Base-by-base conservation (phyloP, 2,329 filamentous ascomycete genomes). In the Cladorrhinum sp. region DNA sequence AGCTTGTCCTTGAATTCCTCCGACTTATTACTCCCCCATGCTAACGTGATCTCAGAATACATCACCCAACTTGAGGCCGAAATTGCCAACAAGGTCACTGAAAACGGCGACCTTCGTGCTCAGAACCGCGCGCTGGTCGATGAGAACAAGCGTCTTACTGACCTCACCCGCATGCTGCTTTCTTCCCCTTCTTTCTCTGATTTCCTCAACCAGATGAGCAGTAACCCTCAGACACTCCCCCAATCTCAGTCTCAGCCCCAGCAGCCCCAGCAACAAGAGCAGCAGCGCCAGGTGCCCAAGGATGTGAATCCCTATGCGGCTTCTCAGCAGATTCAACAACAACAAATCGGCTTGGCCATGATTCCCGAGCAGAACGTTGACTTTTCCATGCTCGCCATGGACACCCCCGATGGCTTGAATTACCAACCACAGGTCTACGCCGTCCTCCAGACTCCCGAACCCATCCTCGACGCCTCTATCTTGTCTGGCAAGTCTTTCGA, bases 1-100 rank as follows among this genome's bases (percentile, higher is more conserved):
- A 81, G 83, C 72, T 45, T 22, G n/a, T 8, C n/a, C n/a, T 7
- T 22, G 8, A 45, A 8, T 65, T 16, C 8, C 41, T 49, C 24
- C 1, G 52, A 58, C 41, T 38, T 61, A 57, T 49, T 51, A 24
- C 27, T 27, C 20, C 13, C n/a, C 18, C 50, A 57, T 61, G 60
- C 85, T 91, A 82, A 91, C 75, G 48, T 59, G 8, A 59, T n/a
- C 24, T 48, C 70, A 98, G 95, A 98, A 83, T 98, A 98, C 80
- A 98, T 99, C 72, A 85, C 86, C 64, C 93, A 98, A 76, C 89
- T 99, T 16, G 95, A 99, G 79, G 82, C 85, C 64, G 93, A 98
- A 75, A 89, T 97, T 68, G 89, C 91, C 58, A 81, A 81, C 70
- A 96, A 95, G 78, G 87, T 89, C 45, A 90, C 88, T 66, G 93